Base-by-base conservation (phyloP, 2,329 filamentous ascomycete genomes). In the Neospermospora avenae region DNA sequence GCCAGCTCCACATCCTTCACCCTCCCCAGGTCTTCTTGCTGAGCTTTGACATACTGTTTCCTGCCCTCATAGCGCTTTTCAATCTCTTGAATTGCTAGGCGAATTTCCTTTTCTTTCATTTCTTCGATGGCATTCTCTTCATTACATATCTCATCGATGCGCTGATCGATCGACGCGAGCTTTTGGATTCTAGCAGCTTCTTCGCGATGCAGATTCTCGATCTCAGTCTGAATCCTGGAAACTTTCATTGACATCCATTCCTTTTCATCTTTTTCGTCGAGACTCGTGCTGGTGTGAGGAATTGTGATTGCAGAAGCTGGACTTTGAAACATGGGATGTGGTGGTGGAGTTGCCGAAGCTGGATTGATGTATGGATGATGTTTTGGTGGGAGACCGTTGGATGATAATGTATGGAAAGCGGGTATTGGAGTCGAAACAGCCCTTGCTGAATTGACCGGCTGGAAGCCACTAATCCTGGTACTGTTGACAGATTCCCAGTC, bases 181-280 rank as follows among this genome's bases (percentile, higher is more conserved):
- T 28, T 46, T 4, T 56, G 41, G 10, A 56, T 31, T 13, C 42
- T 42, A 13, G 42, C 4, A 3, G 54, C 42, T 34, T 37, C n/a
- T 18, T 56, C 54, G 18, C 28, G 18, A 11, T 48, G 37, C 18
- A 56, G 42, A 18, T 25, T 48, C 13, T 35, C 42, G 20, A 56
- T 56, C 31, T 56, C 28, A 14, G 20, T 24, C 10, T 25, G 41
- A 31, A 18, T 37, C 20, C 28, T 37, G 18, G 3, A 18, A 11
- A 34, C 54, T 48, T 56, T 56, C 10, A 28, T 51, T 13, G 48
- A 24, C 48, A 51, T 51, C 48, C 48, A 51, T 35, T 37, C 28
- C 7, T 51, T 51, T 11, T 51, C 48, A 28, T 35, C 28, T 14
- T 28, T 13, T 10, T 35, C 31, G 48, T 51, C 35, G 10, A n/a